Conservation (phyloP, 2,329 filamentous ascomycete genomes). For the Geosmithia flava region DNA sequence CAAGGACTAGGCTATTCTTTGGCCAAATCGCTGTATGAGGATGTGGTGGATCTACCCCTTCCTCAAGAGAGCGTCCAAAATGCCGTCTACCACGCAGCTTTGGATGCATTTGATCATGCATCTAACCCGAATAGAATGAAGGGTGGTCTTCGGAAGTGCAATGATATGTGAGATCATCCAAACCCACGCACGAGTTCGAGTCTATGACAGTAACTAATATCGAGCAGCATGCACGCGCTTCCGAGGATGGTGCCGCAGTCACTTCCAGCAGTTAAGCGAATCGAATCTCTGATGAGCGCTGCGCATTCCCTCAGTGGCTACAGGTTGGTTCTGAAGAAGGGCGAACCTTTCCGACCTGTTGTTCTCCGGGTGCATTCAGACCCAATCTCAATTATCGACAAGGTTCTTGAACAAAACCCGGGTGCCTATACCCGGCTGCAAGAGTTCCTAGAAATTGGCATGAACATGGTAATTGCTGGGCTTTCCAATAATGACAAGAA, state of each 20-base stretch:
- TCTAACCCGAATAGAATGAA: conserved; percentile 68
- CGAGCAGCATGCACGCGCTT: conserved; percentile 48
- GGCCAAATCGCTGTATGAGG: conserved; percentile 49
- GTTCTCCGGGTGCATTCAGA: conserved; percentile 66
- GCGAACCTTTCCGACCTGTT: conserved; percentile 68
- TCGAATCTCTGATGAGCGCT: conserved; percentile 54
- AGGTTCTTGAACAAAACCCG: conserved; percentile 63
- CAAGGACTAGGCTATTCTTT: conserved; percentile 42
- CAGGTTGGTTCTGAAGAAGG: conserved; percentile 65
- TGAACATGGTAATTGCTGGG: conserved; percentile 51
- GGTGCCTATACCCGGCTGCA: conserved; percentile 64
- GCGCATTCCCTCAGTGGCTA: conserved; percentile 69
- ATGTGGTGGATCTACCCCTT: conserved; percentile 35
- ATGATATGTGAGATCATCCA: conserved; percentile 50
- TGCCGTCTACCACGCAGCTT: conserved; percentile 48
- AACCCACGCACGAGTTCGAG: neutral
- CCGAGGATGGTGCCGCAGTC: conserved; percentile 41
- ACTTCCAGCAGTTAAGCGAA: conserved; percentile 35
- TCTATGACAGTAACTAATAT: conserved; percentile 7
- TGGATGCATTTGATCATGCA: conserved; percentile 68
- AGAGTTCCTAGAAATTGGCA: conserved; percentile 57
- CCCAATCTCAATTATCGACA: conserved; percentile 59
- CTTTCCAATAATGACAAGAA: conserved; percentile 15
- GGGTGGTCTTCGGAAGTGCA: conserved; percentile 65
- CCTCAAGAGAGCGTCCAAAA: conserved; percentile 38